Base-by-base conservation (phyloP, 2,329 filamentous ascomycete species). In the Verticillium klebahnii region DNA sequence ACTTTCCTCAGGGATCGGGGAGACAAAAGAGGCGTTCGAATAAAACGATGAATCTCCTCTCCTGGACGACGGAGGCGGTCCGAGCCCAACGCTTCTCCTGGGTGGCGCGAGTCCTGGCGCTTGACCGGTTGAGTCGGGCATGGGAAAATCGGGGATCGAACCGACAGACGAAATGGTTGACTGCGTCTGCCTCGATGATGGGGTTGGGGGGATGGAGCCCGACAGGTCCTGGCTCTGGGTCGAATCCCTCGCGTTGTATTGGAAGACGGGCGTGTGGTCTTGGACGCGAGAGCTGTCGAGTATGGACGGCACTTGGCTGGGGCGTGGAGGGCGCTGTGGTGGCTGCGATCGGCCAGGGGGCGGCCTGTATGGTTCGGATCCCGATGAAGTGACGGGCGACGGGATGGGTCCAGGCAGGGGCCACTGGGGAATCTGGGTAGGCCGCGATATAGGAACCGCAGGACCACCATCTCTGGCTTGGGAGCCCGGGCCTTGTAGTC, bases 1-100 rank as follows among this genome's bases (percentile, higher is more conserved):
- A 65, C 82, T 85, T 70, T 93, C 90, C 72, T 93, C 90, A 0
- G 87, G 88, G 60, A 93, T 93, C 0, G 90, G 89, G 0, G 90
- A 90, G 31, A 93, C 89, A 63, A 82, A 89, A 0, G 89, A 90
- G 14, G 80, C 75, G 65, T 82, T 84, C 2, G 88, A 89, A 68
- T 89, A 88, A 63, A 87, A 88, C 0, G 86, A 87, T 0, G 86
- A 88, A 32, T 80, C 82, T 1, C 85, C 86, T 66, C 86, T 78
- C 67, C 86, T 80, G 3, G 85, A 79, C 14, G 82, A 85, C 2
- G 86, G 86, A 0, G 86, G 86, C 19, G 86, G 86, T 2, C 86
- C 85, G 14, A 88, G 71, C 58, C 77, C 83, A 15, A 82, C 77
- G 64, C 82, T 86, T 66, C 80, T 78, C 61, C 84, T 75, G 29